Evolutionary conservation across 208 protist species (phyloP), one percentile per base, ranked within the genome.

Genomic region (Polymyxa betae): DNA sequence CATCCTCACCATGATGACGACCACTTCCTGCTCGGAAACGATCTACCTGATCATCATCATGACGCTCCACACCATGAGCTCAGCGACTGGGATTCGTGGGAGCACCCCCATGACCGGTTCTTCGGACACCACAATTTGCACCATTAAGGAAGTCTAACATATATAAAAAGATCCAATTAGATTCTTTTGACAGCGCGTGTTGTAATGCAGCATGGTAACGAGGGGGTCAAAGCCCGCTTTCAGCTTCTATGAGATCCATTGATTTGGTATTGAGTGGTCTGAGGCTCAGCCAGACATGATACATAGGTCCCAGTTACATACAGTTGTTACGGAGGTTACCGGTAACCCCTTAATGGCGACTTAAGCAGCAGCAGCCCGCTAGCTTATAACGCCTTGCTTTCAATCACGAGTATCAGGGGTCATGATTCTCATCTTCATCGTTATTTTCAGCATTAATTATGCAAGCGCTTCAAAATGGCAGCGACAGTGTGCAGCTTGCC

Each of bases 1-100:
- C 72, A 82, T 82, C 16, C 16, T 40, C 16, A 82, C 72, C 72
- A 82, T 82, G 16, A 43, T 82, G 72, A 35, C 5, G 12, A 82
- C 40, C 72, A 82, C n/a, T 12, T 38, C 72, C 16, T 5, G 5
- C n/a, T 38, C n/a, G 49, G 49, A 29, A 24, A 60, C 49, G 5
- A 29, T 24, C 12, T 29, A 29, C 12, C 49, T 29, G 49, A 60
- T 29, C 12, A 5, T 60, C 49, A 60, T 60, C 49, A 60, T 60
- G 49, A 60, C 24, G 12, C 24, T 29, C 49, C 49, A 29, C 49
- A 24, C 24, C 12, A 60, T 24, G 49, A 60, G 5, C 24, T 60
- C 49, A 60, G 49, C 24, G 49, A 60, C 49, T 60, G 49, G 49
- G 24, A 60, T 60, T 5, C 49, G 5, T 60, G 49, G 49, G 24